Evolutionary conservation across 176 grass and related monocot species (phyloP), one percentile per base, ranked within the genome.

Genomic region (Raddia guianensis): DNA sequence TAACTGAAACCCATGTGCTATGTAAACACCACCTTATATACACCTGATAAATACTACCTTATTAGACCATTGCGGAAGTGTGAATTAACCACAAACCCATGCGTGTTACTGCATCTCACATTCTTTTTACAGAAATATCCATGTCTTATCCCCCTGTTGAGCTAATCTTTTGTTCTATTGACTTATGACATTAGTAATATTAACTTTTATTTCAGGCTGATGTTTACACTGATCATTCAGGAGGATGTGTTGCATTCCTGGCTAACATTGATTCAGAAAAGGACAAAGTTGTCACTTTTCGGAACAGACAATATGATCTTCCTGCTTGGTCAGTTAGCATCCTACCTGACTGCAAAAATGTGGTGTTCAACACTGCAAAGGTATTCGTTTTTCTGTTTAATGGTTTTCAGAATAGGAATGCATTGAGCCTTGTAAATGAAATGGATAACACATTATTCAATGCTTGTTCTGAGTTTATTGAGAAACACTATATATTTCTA

Each of bases 241-340:
- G 96, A 14, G 88, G 90, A 12, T 99, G 96, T 80, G 86, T 82
- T 72, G 86, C 92, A 70, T 99, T 99, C 72, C 71, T 99, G 80
- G 84, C 96, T 79, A 99, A 99, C 37, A 58, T 90, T 62, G 90
- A 99, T 83, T 83, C 86, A 66, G 68, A 86, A 77, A 89, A 93
- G 49, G 92, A 99, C 71, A 91, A 50, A 76, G 81, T 70, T 66
- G 76, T 99, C 66, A 74, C 78, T 70, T 99, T 99, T 74, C 89
- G 63, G 68, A 91, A 93, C 62, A 87, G 12, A 47, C 60, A 86
- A 59, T 99, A 99, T 80, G 84, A 66, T 91, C 67, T 99, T 90
- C 96, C 96, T 80, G 70, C 96, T 83, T 99, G 96, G 96, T 99
- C 96, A 61, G 90, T 99, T 73, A 99, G 96, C 53, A 95, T 99